These are phyloP conservation scores for Boletus insuetus DNA, from an alignment of 768 basidiomycete species.

Conservation along the genomic window DNA sequence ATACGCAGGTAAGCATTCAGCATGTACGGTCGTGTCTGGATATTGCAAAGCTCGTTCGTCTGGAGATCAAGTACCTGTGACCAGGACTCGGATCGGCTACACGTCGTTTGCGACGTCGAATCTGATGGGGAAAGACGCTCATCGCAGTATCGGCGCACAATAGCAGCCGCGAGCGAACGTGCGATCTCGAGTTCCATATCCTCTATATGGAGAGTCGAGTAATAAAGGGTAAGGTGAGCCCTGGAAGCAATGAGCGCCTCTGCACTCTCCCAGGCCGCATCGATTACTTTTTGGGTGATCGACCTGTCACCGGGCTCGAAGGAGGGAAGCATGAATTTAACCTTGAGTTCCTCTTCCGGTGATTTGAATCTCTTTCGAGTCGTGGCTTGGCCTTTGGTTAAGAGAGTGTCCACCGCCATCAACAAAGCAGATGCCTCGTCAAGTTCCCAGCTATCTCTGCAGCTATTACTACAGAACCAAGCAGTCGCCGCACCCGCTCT, in stretches of 20 bases:
- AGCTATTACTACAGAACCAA: slow-evolving; percentile 56
- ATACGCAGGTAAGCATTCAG: slow-evolving; percentile 52
- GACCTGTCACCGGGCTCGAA: slow-evolving; percentile 8
- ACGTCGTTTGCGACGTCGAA: background rate
- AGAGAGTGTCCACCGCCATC: slow-evolving; percentile 32
- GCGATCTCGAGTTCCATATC: slow-evolving; percentile 60
- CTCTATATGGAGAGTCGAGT: slow-evolving; percentile 35
- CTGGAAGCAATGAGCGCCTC: slow-evolving; percentile 31
- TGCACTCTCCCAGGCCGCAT: slow-evolving; percentile 45
- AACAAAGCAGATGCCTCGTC: slow-evolving; percentile 34
- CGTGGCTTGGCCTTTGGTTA: slow-evolving; percentile 34
- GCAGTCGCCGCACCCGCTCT: slow-evolving; percentile 38
- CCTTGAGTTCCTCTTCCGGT: slow-evolving; percentile 18
- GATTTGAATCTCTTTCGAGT: slow-evolving; percentile 31
- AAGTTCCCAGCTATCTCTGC: slow-evolving; percentile 43
- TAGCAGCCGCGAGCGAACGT: slow-evolving; percentile 50
- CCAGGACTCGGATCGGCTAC: slow-evolving; percentile 36
- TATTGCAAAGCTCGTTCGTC: slow-evolving; percentile 50
- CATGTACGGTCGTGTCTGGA: slow-evolving; percentile 46
- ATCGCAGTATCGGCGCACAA: slow-evolving; percentile 42
- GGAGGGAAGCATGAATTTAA: slow-evolving; percentile 16
- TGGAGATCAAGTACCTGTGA: slow-evolving; percentile 52
- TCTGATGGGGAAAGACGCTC: slow-evolving; percentile 12
- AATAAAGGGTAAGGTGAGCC: slow-evolving; percentile 22
- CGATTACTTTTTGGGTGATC: slow-evolving; percentile 40